phyloP scores from a whole-genome alignment of 192 early-diverging fungal species.

The Kappamyces sp. region DNA sequence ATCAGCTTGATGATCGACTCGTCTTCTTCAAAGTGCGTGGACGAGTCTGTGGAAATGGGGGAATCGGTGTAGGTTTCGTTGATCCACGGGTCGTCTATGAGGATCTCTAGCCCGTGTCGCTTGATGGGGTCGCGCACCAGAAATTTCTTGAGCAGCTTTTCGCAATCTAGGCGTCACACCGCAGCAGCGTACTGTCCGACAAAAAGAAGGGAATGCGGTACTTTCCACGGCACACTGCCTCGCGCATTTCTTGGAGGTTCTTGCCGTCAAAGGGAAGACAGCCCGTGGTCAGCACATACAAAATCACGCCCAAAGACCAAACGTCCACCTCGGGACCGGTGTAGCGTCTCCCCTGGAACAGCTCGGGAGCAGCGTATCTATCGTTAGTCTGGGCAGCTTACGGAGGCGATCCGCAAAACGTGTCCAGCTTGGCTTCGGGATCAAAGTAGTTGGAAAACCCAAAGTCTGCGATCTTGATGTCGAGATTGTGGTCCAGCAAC shows the following conservation, averaged over 20 bases:
- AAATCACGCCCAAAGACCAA: constrained; percentile 94
- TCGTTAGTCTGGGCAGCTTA: constrained; percentile 17
- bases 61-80: constrained; percentile 49
- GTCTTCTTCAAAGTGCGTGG: constrained; percentile 42
- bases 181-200: constrained; percentile 35
- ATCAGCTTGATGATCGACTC: constrained; percentile 48
- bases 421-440: constrained; percentile 54
- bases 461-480: constrained; percentile 62
- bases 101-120: constrained; percentile 49
- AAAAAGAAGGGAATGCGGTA: constrained; percentile 60
- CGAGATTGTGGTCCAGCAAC: constrained; percentile 49
- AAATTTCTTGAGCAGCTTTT: constrained; percentile 55
- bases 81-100: constrained; percentile 58
- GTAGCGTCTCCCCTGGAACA: constrained; percentile 69
- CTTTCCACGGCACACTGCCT: constrained; percentile 55
- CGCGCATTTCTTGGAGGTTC: constrained; percentile 69
- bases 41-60: constrained; percentile 43
- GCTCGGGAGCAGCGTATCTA: constrained; percentile 68
- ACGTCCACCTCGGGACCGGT: constrained; percentile 97
- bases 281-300: constrained; percentile 93
- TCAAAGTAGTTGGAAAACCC: constrained; percentile 57
- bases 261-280: constrained; percentile 97
- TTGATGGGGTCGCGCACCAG: constrained; percentile 53
- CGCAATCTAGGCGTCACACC: constrained; percentile 36
- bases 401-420: constrained; percentile 62